Conservation (phyloP, 495 filamentous ascomycete species). For the Xylaria acuta region DNA sequence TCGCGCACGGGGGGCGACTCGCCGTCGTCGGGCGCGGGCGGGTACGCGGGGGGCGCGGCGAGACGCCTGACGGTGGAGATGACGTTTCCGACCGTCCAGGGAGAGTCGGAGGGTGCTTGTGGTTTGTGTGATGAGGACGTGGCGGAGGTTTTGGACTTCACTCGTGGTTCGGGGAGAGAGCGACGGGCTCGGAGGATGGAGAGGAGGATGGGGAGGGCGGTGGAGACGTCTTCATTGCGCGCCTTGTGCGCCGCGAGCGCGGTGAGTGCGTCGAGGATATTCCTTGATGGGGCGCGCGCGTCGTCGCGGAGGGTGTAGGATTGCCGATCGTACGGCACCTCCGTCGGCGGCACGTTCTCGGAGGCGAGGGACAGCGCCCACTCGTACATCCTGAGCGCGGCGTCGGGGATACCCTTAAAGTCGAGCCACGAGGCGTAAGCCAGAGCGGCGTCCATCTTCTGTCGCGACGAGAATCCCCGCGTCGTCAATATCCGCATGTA, state of each 20-base stretch:
- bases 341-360: slow-evolving; percentile 49
- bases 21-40: slow-evolving; percentile 68
- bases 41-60: slow-evolving; percentile 64
- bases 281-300: slow-evolving; percentile 64
- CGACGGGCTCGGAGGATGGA: slow-evolving; percentile 78
- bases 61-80: slow-evolving; percentile 52
- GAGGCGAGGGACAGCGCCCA: slow-evolving; percentile 75
- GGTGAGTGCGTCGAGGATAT: slow-evolving; percentile 75
- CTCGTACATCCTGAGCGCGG: slow-evolving; percentile 70
- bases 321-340: slow-evolving; percentile 61
- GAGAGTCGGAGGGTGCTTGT: slow-evolving; percentile 23
- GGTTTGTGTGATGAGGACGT: slow-evolving; percentile 17
- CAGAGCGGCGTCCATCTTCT: slow-evolving; percentile 78
- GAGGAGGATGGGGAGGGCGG: slow-evolving; percentile 83
- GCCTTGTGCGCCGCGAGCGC: slow-evolving; percentile 80
- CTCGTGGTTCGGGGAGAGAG: slow-evolving; percentile 42
- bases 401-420: slow-evolving; percentile 68
- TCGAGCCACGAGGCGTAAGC: slow-evolving; percentile 84
- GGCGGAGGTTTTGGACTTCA: slow-evolving; percentile 10
- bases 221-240: slow-evolving; percentile 61
- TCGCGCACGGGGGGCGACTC: slow-evolving; percentile 67
- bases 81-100: slow-evolving; percentile 48
- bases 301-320: slow-evolving; percentile 65
- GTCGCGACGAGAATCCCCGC: slow-evolving; percentile 72
- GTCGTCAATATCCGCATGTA: slow-evolving; percentile 83